Conservation (phyloP, 2,329 filamentous ascomycete species). For the Teratosphaeria viscida region DNA sequence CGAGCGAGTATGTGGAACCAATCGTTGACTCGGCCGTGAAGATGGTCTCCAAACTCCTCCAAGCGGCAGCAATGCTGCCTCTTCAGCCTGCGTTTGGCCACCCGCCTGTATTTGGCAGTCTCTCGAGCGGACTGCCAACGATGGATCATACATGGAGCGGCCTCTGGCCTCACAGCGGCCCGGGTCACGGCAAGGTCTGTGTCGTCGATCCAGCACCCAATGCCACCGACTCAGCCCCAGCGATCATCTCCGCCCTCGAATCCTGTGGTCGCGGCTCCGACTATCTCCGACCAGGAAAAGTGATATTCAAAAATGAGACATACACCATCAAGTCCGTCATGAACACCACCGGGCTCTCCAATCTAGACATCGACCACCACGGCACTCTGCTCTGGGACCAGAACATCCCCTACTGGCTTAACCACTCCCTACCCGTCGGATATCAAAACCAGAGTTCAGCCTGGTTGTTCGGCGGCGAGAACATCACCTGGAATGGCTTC, state of each 20-base stretch:
- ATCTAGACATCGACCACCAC: slow-evolving; percentile 39
- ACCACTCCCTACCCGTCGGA: slow-evolving; percentile 40
- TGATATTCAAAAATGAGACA: not conserved
- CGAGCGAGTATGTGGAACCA: not conserved
- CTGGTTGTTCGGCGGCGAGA: slow-evolving; percentile 34
- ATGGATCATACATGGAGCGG: not conserved
- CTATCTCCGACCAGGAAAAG: not conserved
- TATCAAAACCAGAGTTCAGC: slow-evolving; percentile 48
- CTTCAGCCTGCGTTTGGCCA: not conserved
- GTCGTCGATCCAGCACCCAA: not conserved
- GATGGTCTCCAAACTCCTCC: not conserved
- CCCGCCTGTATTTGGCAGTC: not conserved
- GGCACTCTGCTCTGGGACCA: slow-evolving; percentile 37
- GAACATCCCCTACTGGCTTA: slow-evolving; percentile 42
- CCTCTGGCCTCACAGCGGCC: not conserved
- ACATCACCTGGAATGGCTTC: not conserved
- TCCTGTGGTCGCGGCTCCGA: not conserved
- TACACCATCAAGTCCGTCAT: not conserved
- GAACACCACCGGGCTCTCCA: slow-evolving; percentile 38
- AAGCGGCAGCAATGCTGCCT: not conserved
- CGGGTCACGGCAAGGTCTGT: not conserved
- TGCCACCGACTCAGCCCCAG: not conserved
- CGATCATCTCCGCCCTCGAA: not conserved
- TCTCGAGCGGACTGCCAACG: not conserved
- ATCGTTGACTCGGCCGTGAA: not conserved